Conservation (phyloP, 2,329 filamentous ascomycete genomes). For the Pyrenochaeta sp. region DNA sequence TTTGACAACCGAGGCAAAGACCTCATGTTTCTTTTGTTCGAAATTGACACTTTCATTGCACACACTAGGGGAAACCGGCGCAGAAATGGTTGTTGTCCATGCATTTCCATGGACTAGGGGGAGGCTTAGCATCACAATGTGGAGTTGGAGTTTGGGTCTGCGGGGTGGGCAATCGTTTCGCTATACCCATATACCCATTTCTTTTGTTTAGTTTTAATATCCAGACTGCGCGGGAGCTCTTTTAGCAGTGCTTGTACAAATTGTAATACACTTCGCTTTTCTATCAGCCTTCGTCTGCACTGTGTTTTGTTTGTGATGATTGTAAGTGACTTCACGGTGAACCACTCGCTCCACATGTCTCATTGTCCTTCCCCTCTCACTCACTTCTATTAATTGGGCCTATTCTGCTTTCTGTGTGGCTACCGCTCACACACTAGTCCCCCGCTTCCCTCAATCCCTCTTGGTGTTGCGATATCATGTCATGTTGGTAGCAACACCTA, state of each 20-base stretch:
- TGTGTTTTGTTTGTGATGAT: too few species aligned
- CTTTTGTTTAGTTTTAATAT: slow-evolving; percentile 1
- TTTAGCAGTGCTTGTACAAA: neutral
- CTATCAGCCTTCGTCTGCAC: too few species aligned
- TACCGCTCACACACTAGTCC: too few species aligned
- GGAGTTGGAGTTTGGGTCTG: neutral
- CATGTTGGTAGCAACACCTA: too few species aligned
- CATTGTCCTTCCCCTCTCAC: too few species aligned
- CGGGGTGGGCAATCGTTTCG: slow-evolving; percentile 9
- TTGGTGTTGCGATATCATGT: too few species aligned
- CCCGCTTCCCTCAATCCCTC: too few species aligned
- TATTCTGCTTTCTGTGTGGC: too few species aligned
- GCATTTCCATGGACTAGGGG: neutral
- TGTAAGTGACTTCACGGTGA: too few species aligned
- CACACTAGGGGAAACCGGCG: neutral
- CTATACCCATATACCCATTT: slow-evolving; percentile 19
- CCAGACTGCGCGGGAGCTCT: neutral
- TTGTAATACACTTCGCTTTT: neutral
- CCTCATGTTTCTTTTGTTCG: slow-evolving; percentile 8
- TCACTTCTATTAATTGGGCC: too few species aligned
- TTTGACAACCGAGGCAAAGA: neutral
- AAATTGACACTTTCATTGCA: neutral
- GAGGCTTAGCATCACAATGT: neutral
- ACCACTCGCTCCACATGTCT: too few species aligned
- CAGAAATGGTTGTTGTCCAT: neutral